Evolutionary conservation across 2,329 filamentous ascomycete species (phyloP).

Genomic region (Colletotrichum costaricense): DNA sequence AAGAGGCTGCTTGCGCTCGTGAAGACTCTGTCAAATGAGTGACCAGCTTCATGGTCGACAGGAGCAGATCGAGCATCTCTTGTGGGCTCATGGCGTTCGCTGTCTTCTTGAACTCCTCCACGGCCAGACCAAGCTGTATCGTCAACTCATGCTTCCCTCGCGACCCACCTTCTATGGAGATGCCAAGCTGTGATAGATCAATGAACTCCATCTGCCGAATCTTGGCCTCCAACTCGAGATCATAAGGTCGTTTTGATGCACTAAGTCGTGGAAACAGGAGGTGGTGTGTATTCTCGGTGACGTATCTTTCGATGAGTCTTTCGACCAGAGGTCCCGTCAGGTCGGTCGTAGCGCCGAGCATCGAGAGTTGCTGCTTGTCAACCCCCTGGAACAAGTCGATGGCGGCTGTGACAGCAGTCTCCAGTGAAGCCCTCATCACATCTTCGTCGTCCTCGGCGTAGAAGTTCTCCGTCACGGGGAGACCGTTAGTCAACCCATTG

Average conservation of each 20-base stretch:
- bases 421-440: constrained; percentile 86
- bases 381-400: constrained; percentile 97
- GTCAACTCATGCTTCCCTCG: constrained; percentile 85
- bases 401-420: constrained; percentile 90
- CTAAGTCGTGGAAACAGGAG: constrained; percentile 87
- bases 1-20: constrained; percentile 48
- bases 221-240: constrained; percentile 87
- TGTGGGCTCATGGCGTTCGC: constrained; percentile 81
- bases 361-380: constrained; percentile 93
- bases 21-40: constrained; percentile 73
- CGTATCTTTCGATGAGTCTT: constrained; percentile 92
- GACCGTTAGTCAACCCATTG: constrained; percentile 47
- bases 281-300: constrained; percentile 92
- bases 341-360: constrained; percentile 92
- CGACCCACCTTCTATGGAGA: constrained; percentile 82
- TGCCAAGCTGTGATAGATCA: constrained; percentile 94
- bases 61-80: constrained; percentile 86
- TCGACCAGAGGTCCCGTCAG: constrained; percentile 93
- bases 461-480: constrained; percentile 70
- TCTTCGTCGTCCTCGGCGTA: constrained; percentile 93
- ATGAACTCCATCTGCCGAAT: constrained; percentile 94
- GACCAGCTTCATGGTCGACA: constrained; percentile 85
- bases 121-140: constrained; percentile 78
- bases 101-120: constrained; percentile 92
- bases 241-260: constrained; percentile 81